These are phyloP conservation scores for Fagus sylvatica DNA, from an alignment of 306 rosid species.

Conservation along the genomic window DNA sequence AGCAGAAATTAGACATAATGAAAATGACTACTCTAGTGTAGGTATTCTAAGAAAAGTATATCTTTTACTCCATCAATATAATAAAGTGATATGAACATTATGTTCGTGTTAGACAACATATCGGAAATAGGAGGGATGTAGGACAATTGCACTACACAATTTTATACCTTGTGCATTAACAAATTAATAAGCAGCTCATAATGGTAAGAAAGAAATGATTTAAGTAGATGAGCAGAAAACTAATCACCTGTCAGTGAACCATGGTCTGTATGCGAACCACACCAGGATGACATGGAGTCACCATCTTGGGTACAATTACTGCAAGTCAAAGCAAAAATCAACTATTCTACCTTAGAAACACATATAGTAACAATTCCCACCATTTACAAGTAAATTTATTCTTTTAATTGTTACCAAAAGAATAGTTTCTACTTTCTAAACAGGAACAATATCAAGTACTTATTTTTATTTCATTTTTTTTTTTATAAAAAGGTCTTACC, in stretches of 20 bases:
- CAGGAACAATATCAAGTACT: neutral
- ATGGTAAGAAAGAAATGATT: neutral
- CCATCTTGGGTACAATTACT: constrained; percentile 49
- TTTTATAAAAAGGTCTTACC: neutral
- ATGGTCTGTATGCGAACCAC: constrained; percentile 98
- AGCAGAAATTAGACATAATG: constrained; percentile 30
- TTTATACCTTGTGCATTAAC: neutral
- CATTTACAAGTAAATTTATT: constrained; percentile 10
- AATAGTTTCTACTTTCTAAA: neutral
- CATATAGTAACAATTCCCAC: neutral
- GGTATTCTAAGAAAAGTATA: neutral
- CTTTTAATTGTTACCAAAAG: too few species aligned
- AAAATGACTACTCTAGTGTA: constrained; percentile 7
- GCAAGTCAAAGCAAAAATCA: constrained; percentile 32
- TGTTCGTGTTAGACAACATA: neutral
- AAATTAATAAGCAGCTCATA: neutral
- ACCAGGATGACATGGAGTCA: constrained; percentile 78
- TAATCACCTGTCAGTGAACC: constrained; percentile 90
- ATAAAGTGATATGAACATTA: constrained; percentile 1
- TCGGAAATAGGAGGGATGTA: neutral
- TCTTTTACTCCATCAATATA: constrained; percentile 14
- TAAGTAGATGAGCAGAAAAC: neutral
- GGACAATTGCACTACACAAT: neutral
- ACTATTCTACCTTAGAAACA: constrained; percentile 7
- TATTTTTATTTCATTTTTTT: neutral